Percentiles rank a stretch among this genome's conserved stretches.
Conservation (phyloP, 2,329 filamentous ascomycete species). For the Aspergillus piperis region DNA sequence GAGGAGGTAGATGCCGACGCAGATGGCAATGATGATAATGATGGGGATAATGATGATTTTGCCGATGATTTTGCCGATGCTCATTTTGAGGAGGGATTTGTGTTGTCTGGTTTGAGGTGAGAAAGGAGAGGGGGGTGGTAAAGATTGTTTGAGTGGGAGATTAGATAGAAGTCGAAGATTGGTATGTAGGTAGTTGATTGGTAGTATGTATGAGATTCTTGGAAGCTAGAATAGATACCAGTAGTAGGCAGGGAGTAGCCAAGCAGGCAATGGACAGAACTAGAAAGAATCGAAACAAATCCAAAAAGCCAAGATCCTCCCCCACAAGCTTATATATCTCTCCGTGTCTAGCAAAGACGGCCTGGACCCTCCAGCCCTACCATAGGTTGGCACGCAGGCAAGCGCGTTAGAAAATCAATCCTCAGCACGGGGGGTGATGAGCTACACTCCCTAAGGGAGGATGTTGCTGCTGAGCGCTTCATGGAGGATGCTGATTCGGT, state of each 20-base stretch:
- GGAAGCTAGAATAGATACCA: not conserved
- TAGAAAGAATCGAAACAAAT: not conserved
- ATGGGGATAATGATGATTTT: conserved; percentile 10
- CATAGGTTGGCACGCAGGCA: not conserved
- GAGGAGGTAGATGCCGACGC: not conserved
- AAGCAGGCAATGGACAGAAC: not conserved
- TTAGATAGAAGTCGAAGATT: not conserved
- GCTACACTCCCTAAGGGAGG: not conserved
- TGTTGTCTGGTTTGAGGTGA: not conserved
- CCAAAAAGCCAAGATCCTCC: not conserved
- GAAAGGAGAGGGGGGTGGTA: not conserved
- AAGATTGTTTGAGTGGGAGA: too few species aligned
- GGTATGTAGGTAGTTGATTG: not conserved
- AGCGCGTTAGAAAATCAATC: not conserved
- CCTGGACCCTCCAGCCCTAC: not conserved
- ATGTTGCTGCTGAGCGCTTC: not conserved
- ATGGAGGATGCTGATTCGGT: not conserved
- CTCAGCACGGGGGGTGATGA: not conserved
- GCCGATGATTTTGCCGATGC: conserved; percentile 1
- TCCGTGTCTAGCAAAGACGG: not conserved
- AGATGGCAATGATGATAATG: conserved; percentile 1
- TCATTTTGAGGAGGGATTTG: not conserved
- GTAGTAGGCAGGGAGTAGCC: not conserved
- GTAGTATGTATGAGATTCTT: not conserved
- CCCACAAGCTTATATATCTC: not conserved